Conservation (phyloP, 2,329 filamentous ascomycete genomes). For the Mollisiaceae sp. region DNA sequence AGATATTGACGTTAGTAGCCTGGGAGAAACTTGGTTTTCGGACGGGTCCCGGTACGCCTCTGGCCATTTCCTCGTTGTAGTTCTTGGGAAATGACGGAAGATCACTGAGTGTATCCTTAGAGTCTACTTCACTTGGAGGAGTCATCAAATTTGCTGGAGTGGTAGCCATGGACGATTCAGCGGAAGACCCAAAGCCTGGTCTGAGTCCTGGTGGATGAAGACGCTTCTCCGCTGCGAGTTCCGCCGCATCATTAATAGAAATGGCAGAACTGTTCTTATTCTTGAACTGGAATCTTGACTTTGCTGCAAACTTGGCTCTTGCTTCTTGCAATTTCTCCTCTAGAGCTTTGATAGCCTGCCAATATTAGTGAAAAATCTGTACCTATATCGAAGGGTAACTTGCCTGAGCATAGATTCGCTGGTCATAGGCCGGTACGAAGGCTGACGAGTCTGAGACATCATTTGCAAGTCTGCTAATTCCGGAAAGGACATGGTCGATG, state of each 20-base stretch:
- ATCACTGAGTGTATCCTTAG: slow-evolving; percentile 47
- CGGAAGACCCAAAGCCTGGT: slow-evolving; percentile 43
- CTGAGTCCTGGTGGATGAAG: slow-evolving; percentile 45
- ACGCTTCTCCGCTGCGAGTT: slow-evolving; percentile 54
- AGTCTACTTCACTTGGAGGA: slow-evolving; percentile 34
- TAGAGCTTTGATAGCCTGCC: slow-evolving; percentile 74
- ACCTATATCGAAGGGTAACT: slow-evolving; percentile 13
- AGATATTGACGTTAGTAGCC: slow-evolving; percentile 66
- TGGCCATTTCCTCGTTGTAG: slow-evolving; percentile 63
- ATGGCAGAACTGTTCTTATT: slow-evolving; percentile 60
- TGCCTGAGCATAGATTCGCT: slow-evolving; percentile 83
- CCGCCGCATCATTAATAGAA: slow-evolving; percentile 60
- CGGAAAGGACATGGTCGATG: slow-evolving; percentile 78
- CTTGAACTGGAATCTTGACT: slow-evolving; percentile 85
- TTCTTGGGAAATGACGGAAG: slow-evolving; percentile 51
- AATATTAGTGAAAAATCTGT: slow-evolving; percentile 43
- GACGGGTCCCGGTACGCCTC: slow-evolving; percentile 44
- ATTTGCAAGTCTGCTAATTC: slow-evolving; percentile 80
- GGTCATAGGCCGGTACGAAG: slow-evolving; percentile 87
- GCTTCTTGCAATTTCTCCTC: slow-evolving; percentile 78
- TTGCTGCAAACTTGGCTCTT: slow-evolving; percentile 70
- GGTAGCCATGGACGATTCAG: slow-evolving; percentile 48
- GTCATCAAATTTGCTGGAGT: slow-evolving; percentile 41
- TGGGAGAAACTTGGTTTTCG: slow-evolving; percentile 69
- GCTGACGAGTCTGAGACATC: slow-evolving; percentile 84